A percentile compares a stretch with the other conserved stretches of the same genome.
These are phyloP conservation scores for Ceratobasidium sp. DNA, from an alignment of 1,284 basidiomycete genomes.

Conservation along the genomic window DNA sequence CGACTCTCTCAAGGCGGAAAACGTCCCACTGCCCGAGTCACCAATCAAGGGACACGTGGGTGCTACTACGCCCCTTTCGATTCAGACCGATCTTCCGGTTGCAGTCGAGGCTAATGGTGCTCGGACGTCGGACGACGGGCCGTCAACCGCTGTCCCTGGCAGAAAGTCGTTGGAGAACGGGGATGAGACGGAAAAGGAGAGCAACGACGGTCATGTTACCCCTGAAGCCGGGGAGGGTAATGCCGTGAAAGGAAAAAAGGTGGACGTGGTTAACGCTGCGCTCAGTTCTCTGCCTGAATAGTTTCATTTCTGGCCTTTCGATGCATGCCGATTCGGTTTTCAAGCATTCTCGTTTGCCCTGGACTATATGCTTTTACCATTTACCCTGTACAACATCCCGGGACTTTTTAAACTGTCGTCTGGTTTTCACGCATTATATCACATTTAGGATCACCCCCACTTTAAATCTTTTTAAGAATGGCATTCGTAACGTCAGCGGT, in stretches of 20 bases:
- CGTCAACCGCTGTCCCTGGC: constrained; percentile 8
- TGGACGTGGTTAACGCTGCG: constrained; percentile 7
- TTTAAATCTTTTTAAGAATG: constrained; percentile 76
- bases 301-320: background rate
- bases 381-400: constrained; percentile 39
- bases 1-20: constrained; percentile 29
- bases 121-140: constrained; percentile 20
- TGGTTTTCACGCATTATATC: constrained; percentile 12
- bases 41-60: constrained; percentile 12
- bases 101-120: constrained; percentile 5
- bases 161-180: constrained; percentile 34
- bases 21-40: constrained; percentile 11
- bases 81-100: constrained; percentile 19
- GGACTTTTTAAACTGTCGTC: constrained; percentile 13
- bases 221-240: constrained; percentile 3
- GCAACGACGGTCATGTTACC: constrained; percentile 32
- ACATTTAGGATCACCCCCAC: background rate
- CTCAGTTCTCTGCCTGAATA: constrained; percentile 23
- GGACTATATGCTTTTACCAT: background rate
- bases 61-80: constrained; percentile 25
- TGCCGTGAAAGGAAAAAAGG: constrained; percentile 6
- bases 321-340: constrained; percentile 4
- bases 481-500: constrained; percentile 87
- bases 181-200: constrained; percentile 37
- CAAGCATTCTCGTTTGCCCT: too few species aligned